Conservation (phyloP, 2,329 filamentous ascomycete genomes). For the Capronia epimyces region DNA sequence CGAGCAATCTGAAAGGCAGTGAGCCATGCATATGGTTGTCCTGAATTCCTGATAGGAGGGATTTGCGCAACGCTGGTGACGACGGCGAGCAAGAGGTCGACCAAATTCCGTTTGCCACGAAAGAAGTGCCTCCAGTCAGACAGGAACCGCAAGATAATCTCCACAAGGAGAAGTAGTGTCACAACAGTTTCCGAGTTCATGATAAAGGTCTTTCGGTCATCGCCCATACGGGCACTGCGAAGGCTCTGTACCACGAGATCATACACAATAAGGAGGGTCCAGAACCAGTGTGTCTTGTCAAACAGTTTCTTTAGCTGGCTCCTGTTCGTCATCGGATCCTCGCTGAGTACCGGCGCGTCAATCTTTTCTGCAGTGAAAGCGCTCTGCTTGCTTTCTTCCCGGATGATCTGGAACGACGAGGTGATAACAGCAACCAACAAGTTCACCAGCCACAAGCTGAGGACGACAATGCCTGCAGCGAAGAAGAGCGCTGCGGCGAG, state of each 20-base stretch:
- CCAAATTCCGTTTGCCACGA: slow-evolving; percentile 64
- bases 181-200: slow-evolving; percentile 66
- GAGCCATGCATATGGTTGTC: slow-evolving; percentile 74
- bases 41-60: slow-evolving; percentile 68
- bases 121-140: slow-evolving; percentile 79
- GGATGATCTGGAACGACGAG: slow-evolving; percentile 94
- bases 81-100: slow-evolving; percentile 74
- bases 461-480: slow-evolving; percentile 69
- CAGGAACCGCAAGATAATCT: slow-evolving; percentile 73
- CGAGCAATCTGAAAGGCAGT: slow-evolving; percentile 90
- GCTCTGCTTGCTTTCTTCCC: slow-evolving; percentile 90
- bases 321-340: slow-evolving; percentile 31
- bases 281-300: slow-evolving; percentile 67
- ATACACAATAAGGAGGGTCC: slow-evolving; percentile 73
- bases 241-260: slow-evolving; percentile 74
- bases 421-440: slow-evolving; percentile 94
- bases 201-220: slow-evolving; percentile 58
- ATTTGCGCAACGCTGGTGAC: slow-evolving; percentile 81
- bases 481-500: slow-evolving; percentile 75
- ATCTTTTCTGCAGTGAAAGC: slow-evolving; percentile 77
- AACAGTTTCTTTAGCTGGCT: slow-evolving; percentile 62
- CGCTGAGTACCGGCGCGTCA: slow-evolving; percentile 34
- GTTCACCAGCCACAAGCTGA: slow-evolving; percentile 95
- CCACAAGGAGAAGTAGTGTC: slow-evolving; percentile 70
- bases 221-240: slow-evolving; percentile 71